phyloP scores from a whole-genome alignment of 305 asterid species.

The Euphrasia arctica region DNA sequence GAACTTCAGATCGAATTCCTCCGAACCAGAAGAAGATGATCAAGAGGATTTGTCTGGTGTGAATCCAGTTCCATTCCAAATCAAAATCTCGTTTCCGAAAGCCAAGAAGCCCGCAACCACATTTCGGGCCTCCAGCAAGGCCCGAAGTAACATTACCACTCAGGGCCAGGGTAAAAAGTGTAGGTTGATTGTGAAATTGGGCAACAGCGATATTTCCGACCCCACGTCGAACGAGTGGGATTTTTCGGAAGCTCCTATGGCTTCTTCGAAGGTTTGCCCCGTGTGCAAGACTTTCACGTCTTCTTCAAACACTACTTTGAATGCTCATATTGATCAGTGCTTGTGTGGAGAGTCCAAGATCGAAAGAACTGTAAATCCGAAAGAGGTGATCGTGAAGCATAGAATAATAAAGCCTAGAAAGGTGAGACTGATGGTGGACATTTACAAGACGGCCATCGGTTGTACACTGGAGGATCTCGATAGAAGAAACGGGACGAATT shows the following conservation, averaged over 20 bases:
- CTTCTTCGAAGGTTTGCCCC: constrained; percentile 83
- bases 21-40: constrained; percentile 34
- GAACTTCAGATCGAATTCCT: constrained; percentile 32
- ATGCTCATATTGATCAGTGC: constrained; percentile 87
- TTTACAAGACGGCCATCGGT: constrained; percentile 51
- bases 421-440: constrained; percentile 56
- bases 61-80: not conserved
- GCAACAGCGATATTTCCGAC: constrained; percentile 28
- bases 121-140: constrained; percentile 31
- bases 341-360: constrained; percentile 54
- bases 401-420: constrained; percentile 67
- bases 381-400: constrained; percentile 40
- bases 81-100: constrained; percentile 32
- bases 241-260: constrained; percentile 50
- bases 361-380: constrained; percentile 40
- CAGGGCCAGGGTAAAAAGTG: constrained; percentile 48
- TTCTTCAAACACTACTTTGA: constrained; percentile 81
- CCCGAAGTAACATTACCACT: constrained; percentile 16
- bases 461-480: constrained; percentile 86
- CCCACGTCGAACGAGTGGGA: constrained; percentile 36
- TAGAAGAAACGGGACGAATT: constrained; percentile 65
- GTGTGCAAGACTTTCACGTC: constrained; percentile 82
- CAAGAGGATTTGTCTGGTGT: constrained; percentile 16
- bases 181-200: constrained; percentile 45
- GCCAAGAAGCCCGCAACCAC: constrained; percentile 32